Conservation (phyloP, 73 alveolate genomes). For the Paramecium bursaria region DNA sequence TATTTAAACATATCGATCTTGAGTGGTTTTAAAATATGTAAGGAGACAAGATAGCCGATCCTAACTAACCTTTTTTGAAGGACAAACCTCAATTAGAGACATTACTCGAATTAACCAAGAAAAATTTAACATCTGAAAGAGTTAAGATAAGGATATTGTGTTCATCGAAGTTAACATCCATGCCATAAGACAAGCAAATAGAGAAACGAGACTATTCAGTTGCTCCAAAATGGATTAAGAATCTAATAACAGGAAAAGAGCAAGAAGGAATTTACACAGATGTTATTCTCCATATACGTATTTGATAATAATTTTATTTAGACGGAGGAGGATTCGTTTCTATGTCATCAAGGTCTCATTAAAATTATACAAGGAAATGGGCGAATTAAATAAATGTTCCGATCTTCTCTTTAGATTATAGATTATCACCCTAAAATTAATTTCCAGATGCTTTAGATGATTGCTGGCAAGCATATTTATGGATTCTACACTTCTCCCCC, state of each 20-base stretch:
- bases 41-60: background rate
- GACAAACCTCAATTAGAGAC: background rate
- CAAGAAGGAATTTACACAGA: background rate
- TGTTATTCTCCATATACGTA: conserved; percentile 86
- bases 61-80: too few relatives aligned
- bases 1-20: background rate
- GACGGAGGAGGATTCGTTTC: conserved; percentile 98
- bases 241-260: background rate
- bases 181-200: background rate
- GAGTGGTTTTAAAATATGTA: background rate
- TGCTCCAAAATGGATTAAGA: background rate
- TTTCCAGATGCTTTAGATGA: conserved; percentile 94
- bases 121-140: background rate
- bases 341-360: conserved; percentile 89
- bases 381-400: conserved; percentile 79
- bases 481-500: conserved; percentile 80
- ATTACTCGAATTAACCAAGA: background rate
- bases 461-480: conserved; percentile 86
- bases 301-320: too few relatives aligned
- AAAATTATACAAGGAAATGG: conserved; percentile 88
- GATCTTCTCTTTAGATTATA: conserved; percentile 90
- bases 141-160: background rate
- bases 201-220: background rate
- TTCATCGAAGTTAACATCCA: background rate
- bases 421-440: conserved; percentile 91